Conservation (phyloP, 805 yeast species). For the Phaffomyces opuntiae region DNA sequence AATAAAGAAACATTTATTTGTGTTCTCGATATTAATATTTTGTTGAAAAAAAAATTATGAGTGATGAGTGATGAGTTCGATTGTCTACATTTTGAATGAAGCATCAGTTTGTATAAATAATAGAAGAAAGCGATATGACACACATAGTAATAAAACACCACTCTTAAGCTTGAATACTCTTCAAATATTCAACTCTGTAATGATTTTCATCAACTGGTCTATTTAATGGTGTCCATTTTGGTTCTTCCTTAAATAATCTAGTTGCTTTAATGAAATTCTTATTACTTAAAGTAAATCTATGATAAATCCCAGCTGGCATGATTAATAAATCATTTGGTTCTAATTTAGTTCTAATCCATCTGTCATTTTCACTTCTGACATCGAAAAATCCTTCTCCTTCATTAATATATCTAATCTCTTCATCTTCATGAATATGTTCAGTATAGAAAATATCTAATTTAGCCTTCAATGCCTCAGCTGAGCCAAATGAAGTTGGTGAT, state of each 20-base stretch:
- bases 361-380: conserved; percentile 53
- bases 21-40: no score
- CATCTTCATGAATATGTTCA: conserved; percentile 95
- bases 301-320: conserved; percentile 90
- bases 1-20: neutral
- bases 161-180: conserved; percentile 7
- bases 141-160: neutral
- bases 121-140: neutral
- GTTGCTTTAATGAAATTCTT: conserved; percentile 64
- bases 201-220: conserved; percentile 51
- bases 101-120: neutral
- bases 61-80: neutral
- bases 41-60: neutral
- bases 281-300: conserved; percentile 75
- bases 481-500: conserved; percentile 52
- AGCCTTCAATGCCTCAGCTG: conserved; percentile 53
- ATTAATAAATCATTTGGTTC: conserved; percentile 57
- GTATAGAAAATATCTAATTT: conserved; percentile 66
- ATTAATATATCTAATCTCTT: conserved; percentile 83
- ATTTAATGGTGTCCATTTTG: conserved; percentile 88
- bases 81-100: neutral
- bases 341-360: conserved; percentile 75
- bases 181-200: conserved; percentile 40
- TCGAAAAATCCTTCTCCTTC: conserved; percentile 94
- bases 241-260: conserved; percentile 87